Base-by-base conservation (phyloP, 1,139 yeast genomes). In the Geotrichum europaeum region DNA sequence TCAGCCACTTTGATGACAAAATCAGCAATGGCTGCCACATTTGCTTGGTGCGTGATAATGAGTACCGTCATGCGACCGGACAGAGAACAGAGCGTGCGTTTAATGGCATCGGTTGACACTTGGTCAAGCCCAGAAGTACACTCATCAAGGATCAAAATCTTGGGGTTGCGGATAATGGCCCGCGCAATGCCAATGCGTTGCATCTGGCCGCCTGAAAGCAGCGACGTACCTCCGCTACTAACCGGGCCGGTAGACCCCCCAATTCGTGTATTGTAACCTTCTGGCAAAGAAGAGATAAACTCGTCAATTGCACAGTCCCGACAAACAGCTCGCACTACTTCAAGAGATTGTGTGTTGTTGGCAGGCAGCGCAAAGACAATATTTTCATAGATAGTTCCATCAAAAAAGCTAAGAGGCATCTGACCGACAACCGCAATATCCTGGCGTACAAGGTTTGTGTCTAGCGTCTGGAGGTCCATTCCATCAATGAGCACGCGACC, bases 111-210 rank as follows among this genome's bases (percentile, higher is more conserved):
- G 64, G 84, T 86, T 67, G 84, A 82, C 64, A 79, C 79, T 7
- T 84, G 79, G 68, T 87, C 94, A 60, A 87, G 75, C 0, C 92
- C 89, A 1, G 89, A 83, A 0, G 94, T 87, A 45, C 89, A 87
- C 70, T 87, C 94, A 67, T 87, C 94, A 60, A 87, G 75, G 20
- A 87, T 79, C 59, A 87, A 78, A 12, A 87, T 75, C 34, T 77
- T 73, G 0, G 94, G 91, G 36, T 78, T 76, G 60, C 85, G 78
- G 49, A 86, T 73, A 58, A 87, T 74, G 0, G 96, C 91, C 64
- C 97, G 76, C 0, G 96, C 96, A 58, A 91, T 79, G 0, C 96
- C 96, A 13, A 91, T 80, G 67, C 97, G 77, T 71, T 91, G 97
- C 71, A 88, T 83, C 69, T 91, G 97, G 1, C 97, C 97, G 13